phyloP scores from a whole-genome alignment of 139 green algal species.

The Nannochloris sp. region DNA sequence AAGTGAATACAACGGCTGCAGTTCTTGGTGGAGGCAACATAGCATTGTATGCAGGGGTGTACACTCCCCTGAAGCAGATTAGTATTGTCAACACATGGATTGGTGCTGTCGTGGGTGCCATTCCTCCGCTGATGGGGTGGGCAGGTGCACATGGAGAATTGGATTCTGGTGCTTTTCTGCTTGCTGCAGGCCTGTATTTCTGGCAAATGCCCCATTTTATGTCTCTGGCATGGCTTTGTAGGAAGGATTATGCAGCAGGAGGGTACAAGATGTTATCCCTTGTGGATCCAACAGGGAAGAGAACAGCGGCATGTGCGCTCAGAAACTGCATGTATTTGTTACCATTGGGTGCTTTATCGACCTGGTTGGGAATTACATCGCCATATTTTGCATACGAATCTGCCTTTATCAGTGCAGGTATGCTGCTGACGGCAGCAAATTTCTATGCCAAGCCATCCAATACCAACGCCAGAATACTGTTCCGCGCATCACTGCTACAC shows the following conservation, averaged over 20 bases:
- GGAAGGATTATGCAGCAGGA: constrained; percentile 76
- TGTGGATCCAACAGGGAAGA: constrained; percentile 67
- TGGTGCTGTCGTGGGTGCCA: constrained; percentile 90
- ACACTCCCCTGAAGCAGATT: constrained; percentile 95
- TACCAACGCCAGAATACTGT: constrained; percentile 65
- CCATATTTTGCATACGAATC: constrained; percentile 71
- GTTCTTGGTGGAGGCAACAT: constrained; percentile 89
- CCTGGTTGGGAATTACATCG: constrained; percentile 52
- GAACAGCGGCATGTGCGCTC: constrained; percentile 70
- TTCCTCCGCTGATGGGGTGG: constrained; percentile 98
- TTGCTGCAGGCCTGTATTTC: constrained; percentile 84
- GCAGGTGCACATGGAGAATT: constrained; percentile 59
- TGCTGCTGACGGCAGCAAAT: constrained; percentile 53
- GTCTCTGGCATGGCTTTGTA: constrained; percentile 88
- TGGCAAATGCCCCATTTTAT: constrained; percentile 99
- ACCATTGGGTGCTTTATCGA: constrained; percentile 63
- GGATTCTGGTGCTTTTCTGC: constrained; percentile 46
- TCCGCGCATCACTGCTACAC: constrained; percentile 79
- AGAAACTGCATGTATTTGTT: constrained; percentile 83
- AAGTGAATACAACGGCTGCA: constrained; percentile 78
- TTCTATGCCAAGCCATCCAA: constrained; percentile 57
- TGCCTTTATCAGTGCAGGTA: constrained; percentile 41
- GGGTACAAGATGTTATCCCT: constrained; percentile 86
- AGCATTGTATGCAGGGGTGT: constrained; percentile 84
- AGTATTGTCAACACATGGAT: constrained; percentile 89